Evolutionary conservation across 2,329 filamentous ascomycete species (phyloP).

Genomic region (Stagonosporopsis vannaccii): DNA sequence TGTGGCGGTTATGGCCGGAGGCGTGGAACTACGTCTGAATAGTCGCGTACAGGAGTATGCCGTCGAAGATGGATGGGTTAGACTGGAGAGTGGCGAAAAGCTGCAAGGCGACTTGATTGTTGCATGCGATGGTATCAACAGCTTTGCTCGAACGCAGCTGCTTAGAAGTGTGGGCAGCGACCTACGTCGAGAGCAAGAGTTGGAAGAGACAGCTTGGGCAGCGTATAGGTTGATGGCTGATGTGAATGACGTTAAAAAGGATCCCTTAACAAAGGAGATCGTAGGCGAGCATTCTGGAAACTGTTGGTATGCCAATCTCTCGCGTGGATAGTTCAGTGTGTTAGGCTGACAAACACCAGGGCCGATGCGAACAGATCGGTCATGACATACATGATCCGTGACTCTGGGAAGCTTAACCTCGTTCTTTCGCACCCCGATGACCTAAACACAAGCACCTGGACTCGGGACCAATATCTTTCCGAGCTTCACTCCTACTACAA

Average conservation of each 20-base stretch:
- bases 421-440: slow-evolving; percentile 26
- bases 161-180: slow-evolving; percentile 1
- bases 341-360: slow-evolving; percentile 3
- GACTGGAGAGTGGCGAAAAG: slow-evolving; percentile 15
- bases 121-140: slow-evolving; percentile 26
- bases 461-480: slow-evolving; percentile 13
- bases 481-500: slow-evolving; percentile 11
- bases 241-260: slow-evolving; percentile 15
- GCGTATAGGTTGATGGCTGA: slow-evolving; percentile 24
- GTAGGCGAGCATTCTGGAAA: slow-evolving; percentile 20
- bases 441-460: slow-evolving; percentile 22
- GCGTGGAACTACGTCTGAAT: slow-evolving; percentile 22
- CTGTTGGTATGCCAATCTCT: slow-evolving; percentile 13
- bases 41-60: slow-evolving; percentile 24
- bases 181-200: background rate
- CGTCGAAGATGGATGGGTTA: slow-evolving; percentile 21
- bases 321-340: background rate
- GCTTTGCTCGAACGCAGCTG: slow-evolving; percentile 19
- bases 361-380: slow-evolving; percentile 18
- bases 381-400: slow-evolving; percentile 28
- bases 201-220: slow-evolving; percentile 24
- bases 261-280: slow-evolving; percentile 17
- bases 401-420: slow-evolving; percentile 23
- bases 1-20: slow-evolving; percentile 17
- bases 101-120: slow-evolving; percentile 19